These are phyloP conservation scores for Westerdykella sp. DNA, from an alignment of 2,329 filamentous ascomycete species.

Conservation along the genomic window DNA sequence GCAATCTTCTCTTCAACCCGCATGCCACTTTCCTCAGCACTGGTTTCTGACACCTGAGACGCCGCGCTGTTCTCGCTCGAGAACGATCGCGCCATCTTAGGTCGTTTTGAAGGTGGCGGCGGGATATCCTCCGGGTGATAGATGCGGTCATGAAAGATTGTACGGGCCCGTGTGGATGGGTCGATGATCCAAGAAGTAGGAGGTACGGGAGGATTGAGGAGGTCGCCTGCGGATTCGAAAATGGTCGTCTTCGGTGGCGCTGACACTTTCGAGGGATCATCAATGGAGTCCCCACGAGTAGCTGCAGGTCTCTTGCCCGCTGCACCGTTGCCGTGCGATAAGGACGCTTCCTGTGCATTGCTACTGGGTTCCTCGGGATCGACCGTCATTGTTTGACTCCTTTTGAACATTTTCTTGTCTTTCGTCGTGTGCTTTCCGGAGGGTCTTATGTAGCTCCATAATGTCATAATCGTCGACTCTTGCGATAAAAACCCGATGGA, in stretches of 20 bases:
- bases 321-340: constrained; percentile 9
- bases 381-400: constrained; percentile 28
- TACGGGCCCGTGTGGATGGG: constrained; percentile 71
- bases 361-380: constrained; percentile 14
- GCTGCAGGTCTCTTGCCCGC: constrained; percentile 38
- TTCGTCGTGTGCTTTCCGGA: constrained; percentile 61
- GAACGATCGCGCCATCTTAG: constrained; percentile 28
- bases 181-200: constrained; percentile 76
- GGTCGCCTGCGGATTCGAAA: constrained; percentile 88
- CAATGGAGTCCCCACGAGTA: constrained; percentile 47
- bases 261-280: constrained; percentile 46
- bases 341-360: constrained; percentile 8
- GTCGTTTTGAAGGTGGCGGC: constrained; percentile 55
- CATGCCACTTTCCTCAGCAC: constrained; percentile 56
- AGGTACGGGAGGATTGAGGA: constrained; percentile 85
- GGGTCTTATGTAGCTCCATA: constrained; percentile 70
- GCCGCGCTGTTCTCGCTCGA: constrained; percentile 30
- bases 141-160: constrained; percentile 94
- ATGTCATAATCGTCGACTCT: constrained; percentile 39
- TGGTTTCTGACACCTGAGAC: constrained; percentile 21
- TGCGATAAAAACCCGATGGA: constrained; percentile 9
- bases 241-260: constrained; percentile 87
- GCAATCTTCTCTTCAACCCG: constrained; percentile 98
- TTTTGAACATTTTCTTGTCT: constrained; percentile 52
- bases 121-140: constrained; percentile 94